These are phyloP conservation scores for Lichtheimia ramosa DNA, from an alignment of 371 early-diverging fungal genomes.

Conservation along the genomic window DNA sequence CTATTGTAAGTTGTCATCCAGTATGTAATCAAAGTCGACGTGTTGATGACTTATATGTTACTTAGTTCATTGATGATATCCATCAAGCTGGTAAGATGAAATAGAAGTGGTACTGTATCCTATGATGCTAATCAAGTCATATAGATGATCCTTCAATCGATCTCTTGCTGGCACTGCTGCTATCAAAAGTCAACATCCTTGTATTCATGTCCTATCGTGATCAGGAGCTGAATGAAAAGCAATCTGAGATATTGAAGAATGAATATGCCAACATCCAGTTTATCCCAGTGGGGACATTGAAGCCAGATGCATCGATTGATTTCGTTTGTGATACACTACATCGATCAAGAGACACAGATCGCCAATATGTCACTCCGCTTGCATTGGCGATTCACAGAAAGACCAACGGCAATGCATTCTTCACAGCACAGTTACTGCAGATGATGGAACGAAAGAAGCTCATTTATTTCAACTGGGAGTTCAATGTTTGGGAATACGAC, in stretches of 20 bases:
- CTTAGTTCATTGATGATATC: constrained; percentile 46
- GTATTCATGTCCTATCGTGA: constrained; percentile 40
- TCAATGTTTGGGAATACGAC: constrained; percentile 48
- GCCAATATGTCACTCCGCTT: constrained; percentile 30
- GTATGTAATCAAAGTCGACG: not conserved
- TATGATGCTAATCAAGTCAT: not conserved
- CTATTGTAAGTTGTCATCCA: constrained; percentile 28
- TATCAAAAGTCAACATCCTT: constrained; percentile 28
- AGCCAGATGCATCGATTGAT: constrained; percentile 33
- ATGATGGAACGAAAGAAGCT: constrained; percentile 42
- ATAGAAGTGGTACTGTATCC: not conserved
- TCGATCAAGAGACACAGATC: constrained; percentile 15
- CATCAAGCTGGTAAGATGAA: constrained; percentile 34
- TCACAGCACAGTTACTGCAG: constrained; percentile 33
- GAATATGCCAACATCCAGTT: constrained; percentile 28
- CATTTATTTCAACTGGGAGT: constrained; percentile 49
- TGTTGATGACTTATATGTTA: not conserved
- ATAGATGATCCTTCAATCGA: constrained; percentile 45
- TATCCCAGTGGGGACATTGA: constrained; percentile 27
- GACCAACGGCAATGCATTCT: constrained; percentile 45
- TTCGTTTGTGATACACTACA: constrained; percentile 41
- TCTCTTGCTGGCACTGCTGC: constrained; percentile 32
- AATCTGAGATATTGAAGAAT: constrained; percentile 22
- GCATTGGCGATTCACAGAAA: constrained; percentile 34
- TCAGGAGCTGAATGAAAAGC: constrained; percentile 21